Conservation (phyloP, 495 filamentous ascomycete species). For the Hypomontagnella monticulosa region DNA sequence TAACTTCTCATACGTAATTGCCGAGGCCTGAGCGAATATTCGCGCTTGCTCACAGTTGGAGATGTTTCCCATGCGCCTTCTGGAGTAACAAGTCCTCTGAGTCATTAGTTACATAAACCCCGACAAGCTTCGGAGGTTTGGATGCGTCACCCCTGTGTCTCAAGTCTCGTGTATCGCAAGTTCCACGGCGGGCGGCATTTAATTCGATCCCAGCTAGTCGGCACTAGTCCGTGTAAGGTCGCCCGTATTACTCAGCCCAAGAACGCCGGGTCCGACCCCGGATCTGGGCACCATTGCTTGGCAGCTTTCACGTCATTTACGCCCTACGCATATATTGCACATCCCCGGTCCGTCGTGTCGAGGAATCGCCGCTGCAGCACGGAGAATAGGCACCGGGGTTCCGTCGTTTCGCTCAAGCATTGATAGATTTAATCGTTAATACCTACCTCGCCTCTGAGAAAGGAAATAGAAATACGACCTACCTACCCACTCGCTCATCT, state of each 20-base stretch:
- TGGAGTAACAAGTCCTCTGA: not conserved
- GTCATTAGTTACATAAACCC: not conserved
- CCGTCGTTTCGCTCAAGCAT: too few species aligned
- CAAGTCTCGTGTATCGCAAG: not conserved
- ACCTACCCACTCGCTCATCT: not conserved
- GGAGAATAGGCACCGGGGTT: too few species aligned
- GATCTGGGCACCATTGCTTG: slow-evolving; percentile 25
- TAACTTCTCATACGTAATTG: too few species aligned
- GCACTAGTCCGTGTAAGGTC: slow-evolving; percentile 31
- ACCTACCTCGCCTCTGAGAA: not conserved
- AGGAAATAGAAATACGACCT: not conserved
- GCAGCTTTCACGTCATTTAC: slow-evolving; percentile 12
- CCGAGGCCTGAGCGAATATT: too few species aligned
- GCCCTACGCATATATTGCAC: not conserved
- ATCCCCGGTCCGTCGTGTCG: not conserved
- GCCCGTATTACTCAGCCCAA: slow-evolving; percentile 24
- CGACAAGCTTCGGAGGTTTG: slow-evolving; percentile 5
- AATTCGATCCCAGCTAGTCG: slow-evolving; percentile 7
- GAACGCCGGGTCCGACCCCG: slow-evolving; percentile 18
- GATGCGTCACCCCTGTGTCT: not conserved
- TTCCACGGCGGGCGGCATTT: slow-evolving; percentile 4
- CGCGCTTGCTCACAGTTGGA: too few species aligned
- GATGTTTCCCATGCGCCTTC: too few species aligned
- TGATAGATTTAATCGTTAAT: not conserved
- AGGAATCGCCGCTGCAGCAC: too few species aligned